Percentiles rank a stretch among this genome's conserved stretches.
Conservation (phyloP, 441 rosid genomes). For the Breynia disticha region DNA sequence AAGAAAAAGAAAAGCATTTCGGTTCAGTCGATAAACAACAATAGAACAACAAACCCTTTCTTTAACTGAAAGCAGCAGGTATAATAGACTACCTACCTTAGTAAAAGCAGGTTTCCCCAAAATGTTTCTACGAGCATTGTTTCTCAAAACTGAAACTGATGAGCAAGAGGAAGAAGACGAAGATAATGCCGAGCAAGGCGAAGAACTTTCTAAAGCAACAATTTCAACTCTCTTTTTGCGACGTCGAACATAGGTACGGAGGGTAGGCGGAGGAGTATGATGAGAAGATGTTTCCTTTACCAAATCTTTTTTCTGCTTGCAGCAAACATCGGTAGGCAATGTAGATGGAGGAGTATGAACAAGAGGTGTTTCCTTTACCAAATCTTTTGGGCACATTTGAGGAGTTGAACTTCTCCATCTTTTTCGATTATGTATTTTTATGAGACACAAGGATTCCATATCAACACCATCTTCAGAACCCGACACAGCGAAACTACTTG, state of each 20-base stretch:
- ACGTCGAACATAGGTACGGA: too few species aligned
- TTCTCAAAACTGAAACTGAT: conserved; percentile 16
- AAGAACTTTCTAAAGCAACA: conserved; percentile 4
- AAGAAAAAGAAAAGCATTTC: conserved; percentile 11
- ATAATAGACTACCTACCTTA: conserved; percentile 31
- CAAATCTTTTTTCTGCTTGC: too few species aligned
- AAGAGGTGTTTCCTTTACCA: too few species aligned
- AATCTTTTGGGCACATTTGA: too few species aligned
- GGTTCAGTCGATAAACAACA: conserved; percentile 3
- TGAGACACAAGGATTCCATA: conserved; percentile 15
- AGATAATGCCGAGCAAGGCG: conserved; percentile 9
- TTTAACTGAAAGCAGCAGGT: not conserved
- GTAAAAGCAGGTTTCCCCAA: conserved; percentile 11
- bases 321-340: too few species aligned
- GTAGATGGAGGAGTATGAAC: too few species aligned
- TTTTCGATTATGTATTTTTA: conserved; percentile 20
- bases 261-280: too few species aligned
- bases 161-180: conserved; percentile 16
- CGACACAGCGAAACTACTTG: conserved; percentile 9
- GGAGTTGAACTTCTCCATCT: conserved; percentile 9
- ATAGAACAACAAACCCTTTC: not conserved
- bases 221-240: too few species aligned
- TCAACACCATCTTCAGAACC: conserved; percentile 10
- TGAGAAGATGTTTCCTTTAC: too few species aligned
- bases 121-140: conserved; percentile 18